Conservation (phyloP, 1,284 basidiomycete species). For the Thecaphora thlaspeos region DNA sequence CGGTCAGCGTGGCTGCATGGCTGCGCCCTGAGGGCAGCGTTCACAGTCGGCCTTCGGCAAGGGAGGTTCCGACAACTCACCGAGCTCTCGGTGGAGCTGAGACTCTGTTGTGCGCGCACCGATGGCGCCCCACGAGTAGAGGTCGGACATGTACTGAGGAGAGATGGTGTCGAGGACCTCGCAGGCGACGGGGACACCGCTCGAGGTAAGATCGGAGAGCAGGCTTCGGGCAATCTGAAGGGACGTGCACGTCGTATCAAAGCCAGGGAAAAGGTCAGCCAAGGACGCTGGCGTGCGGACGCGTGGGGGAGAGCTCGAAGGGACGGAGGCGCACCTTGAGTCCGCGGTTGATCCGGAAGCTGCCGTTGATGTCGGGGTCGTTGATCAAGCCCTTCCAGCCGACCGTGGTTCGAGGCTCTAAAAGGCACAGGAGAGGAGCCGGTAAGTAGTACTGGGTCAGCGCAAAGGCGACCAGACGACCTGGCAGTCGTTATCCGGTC, state of each 20-base stretch:
- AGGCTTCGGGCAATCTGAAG: conserved; percentile 74
- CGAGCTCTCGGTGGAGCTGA: conserved; percentile 60
- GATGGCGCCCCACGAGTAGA: conserved; percentile 95
- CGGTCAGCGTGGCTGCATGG: no score
- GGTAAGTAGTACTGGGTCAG: no score
- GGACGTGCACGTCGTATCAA: not conserved
- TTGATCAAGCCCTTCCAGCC: conserved; percentile 70
- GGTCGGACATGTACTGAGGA: conserved; percentile 64
- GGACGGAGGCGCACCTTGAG: conserved; percentile 16
- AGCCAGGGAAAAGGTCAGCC: conserved; percentile 25
- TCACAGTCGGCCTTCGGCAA: no score
- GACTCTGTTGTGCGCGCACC: conserved; percentile 83
- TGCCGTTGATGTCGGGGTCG: conserved; percentile 84
- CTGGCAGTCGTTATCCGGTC: no score
- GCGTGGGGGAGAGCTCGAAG: no score
- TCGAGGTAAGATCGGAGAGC: conserved; percentile 80
- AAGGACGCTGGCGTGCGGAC: no score
- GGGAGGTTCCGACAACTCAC: no score
- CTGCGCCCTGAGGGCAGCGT: no score
- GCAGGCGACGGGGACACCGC: conserved; percentile 87
- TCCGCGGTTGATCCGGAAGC: conserved; percentile 96
- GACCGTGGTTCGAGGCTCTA: conserved; percentile 74
- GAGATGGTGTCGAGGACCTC: conserved; percentile 75
- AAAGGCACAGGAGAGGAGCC: no score
- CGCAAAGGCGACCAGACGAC: not conserved